Evolutionary conservation across 495 filamentous ascomycete genomes (phyloP).

Genomic region (Lasiosphaeria ovina): DNA sequence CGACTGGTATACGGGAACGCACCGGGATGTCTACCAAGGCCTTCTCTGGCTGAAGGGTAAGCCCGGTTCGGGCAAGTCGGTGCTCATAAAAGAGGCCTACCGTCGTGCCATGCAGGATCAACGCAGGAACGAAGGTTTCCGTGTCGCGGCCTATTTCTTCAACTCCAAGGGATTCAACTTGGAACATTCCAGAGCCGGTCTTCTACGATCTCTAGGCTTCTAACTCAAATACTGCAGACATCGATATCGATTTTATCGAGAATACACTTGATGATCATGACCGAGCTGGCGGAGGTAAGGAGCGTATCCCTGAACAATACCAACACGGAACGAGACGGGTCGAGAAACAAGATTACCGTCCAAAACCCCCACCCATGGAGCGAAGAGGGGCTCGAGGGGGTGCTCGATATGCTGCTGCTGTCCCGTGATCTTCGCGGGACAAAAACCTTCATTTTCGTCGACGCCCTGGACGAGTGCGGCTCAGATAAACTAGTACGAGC

Average conservation of each 20-base stretch:
- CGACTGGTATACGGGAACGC: constrained; percentile 7
- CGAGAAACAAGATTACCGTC: too few relatives aligned
- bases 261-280: too few relatives aligned
- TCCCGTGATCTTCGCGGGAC: constrained; percentile 2
- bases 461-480: constrained; percentile 42
- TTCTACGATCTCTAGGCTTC: constrained; percentile 35
- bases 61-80: constrained; percentile 23
- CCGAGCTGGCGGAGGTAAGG: too few relatives aligned
- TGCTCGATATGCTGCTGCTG: too few relatives aligned
- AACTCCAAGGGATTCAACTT: constrained; percentile 33
- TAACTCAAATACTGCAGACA: constrained; percentile 24
- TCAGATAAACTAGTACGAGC: neutral
- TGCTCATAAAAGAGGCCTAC: constrained; percentile 22
- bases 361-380: too few relatives aligned
- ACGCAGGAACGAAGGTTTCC: neutral
- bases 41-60: constrained; percentile 26
- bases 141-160: constrained; percentile 41
- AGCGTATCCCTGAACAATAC: too few relatives aligned
- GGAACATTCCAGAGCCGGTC: constrained; percentile 33
- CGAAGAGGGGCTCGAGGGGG: too few relatives aligned
- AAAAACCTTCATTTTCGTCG: constrained; percentile 33
- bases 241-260: neutral
- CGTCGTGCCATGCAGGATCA: neutral
- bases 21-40: constrained; percentile 8
- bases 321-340: too few relatives aligned